Base-by-base conservation (phyloP, 345 rosid species). In the Gossypium bickii region DNA sequence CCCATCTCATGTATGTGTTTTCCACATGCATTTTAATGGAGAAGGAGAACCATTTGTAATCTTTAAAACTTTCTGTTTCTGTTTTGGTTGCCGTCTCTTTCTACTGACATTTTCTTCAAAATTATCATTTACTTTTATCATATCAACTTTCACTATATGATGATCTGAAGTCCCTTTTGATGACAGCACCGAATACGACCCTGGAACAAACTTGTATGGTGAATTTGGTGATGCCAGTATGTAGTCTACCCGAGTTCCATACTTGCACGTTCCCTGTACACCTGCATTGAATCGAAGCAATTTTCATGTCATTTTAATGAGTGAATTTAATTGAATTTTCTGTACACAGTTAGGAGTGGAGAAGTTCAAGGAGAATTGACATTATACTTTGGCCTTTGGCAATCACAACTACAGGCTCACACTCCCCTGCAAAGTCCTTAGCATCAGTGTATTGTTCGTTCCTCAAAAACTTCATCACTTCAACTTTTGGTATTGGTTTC, bases 91-190 rank as follows among this genome's bases (percentile, higher is more conserved):
- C 2, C 72, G 69, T 72, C 80, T 80, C 69, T 79, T 87, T 70
- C 43, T 59, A 4, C 20, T 9, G 58, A 41, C 41, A 8, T 76
- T 75, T 9, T 80, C 67, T 62, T 53, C 75, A 74, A 66, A 74
- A 48, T 8, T 25, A 15, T 59, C 16, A 6, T 56, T 58, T 16
- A 38, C 74, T 78, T 84, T 92, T 2, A 78, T 61, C 56, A 94
- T 56, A 41, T 94, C 98, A 24, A 89, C 98, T 78, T 87, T 92
- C 22, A 94, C 98, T 9, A 94, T 91, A 84, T 94, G 98, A 81
- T 94, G 98, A 86, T 94, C 98, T 0, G 97, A 94, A 56, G 97
- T 94, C 69, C 98, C 97, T 81, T 94, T 92, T 0, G 98, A 94
- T 72, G 98, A 94, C 1, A 85, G 45, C 9, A 94, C 98, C 0